Evolutionary conservation across 108 stramenopile species (phyloP).

Genomic region (Nannochloropsis salina): DNA sequence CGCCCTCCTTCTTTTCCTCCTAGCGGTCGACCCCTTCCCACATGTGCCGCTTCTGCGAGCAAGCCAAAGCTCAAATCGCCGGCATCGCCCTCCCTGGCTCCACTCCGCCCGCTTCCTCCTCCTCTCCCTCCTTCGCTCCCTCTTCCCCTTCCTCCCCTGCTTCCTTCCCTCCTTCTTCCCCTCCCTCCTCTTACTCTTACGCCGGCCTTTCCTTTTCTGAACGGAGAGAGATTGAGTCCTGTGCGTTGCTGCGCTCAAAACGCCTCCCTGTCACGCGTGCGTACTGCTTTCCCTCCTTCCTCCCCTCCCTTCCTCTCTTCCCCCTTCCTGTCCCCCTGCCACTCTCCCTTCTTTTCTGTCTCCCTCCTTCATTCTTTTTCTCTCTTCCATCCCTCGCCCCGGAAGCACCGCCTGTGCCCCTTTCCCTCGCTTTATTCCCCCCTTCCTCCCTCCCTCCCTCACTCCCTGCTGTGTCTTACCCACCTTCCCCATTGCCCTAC

Average conservation of each 20-base stretch:
- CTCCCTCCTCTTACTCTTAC: too few relatives aligned
- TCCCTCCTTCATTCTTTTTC: background rate
- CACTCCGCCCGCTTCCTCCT: too few relatives aligned
- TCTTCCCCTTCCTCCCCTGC: background rate
- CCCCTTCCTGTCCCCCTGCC: background rate
- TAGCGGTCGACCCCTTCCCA: too few relatives aligned
- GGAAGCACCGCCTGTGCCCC: background rate
- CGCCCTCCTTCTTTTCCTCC: too few relatives aligned
- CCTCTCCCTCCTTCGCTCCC: background rate
- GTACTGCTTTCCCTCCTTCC: background rate
- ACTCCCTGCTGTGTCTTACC: slow-evolving; percentile 8
- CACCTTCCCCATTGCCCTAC: slow-evolving; percentile 38
- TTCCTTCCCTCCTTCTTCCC: background rate
- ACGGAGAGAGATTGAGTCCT: too few relatives aligned
- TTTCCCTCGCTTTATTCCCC: background rate
- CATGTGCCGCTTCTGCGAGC: too few relatives aligned
- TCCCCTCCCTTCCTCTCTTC: background rate
- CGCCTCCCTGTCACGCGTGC: too few relatives aligned
- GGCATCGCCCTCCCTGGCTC: too few relatives aligned
- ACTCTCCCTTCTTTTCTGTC: background rate
- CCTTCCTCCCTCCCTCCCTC: background rate
- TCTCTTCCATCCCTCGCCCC: background rate
- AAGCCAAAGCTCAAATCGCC: too few relatives aligned
- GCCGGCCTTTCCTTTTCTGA: too few relatives aligned
- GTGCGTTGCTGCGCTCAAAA: too few relatives aligned